Evolutionary conservation across 106 monocot species (phyloP), one percentile per base, ranked within the genome.

Genomic region (Dioscorea dumetorum): DNA sequence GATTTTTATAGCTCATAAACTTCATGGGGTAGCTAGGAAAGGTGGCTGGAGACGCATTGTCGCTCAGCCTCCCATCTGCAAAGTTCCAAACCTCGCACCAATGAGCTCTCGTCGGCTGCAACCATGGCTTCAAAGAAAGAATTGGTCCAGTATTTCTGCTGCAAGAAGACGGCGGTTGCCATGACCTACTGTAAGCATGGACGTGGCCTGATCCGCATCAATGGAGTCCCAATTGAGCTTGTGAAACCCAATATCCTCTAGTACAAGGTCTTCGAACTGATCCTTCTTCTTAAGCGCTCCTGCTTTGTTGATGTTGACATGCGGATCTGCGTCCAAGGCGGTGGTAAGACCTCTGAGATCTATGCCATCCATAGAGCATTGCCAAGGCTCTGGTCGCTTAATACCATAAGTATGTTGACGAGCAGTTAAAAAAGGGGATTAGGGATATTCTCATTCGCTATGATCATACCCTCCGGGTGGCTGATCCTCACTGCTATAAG

Each of bases 121-220:
- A 20, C 33, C 57, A 20, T 13, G 68, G 33, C 57, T 56, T 54
- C 54, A 18, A 20, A 23, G 28, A 21, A 7, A 9, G 68, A 68
- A 12, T 68, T 57, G 1, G 68, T 68, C 33, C 68, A 68, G 68
- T 68, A 57, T 20, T 68, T 68, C 24, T 54, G 68, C 12, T 32
- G 68, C 12, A 68, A 68, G 68, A 68, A 68, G 68, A 68, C 68
- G n/a, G 68, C 68, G 1, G 68, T 68, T 11, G 68, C 68, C 22
- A 57, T 68, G 17, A 33, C 68, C 22, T 24, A 68, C 68, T 68
- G 68, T 5, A 68, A 68, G 68, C 33, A 33, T 34, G 68, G 68
- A n/a, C n/a, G n/a, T n/a, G n/a, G n/a, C n/a, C n/a, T n/a, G n/a
- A n/a, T n/a, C n/a, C n/a, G n/a, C n/a, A 2, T 64, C 48, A 68